Base-by-base conservation (phyloP, 345 rosid species). In the Aquilaria yunnanensis region DNA sequence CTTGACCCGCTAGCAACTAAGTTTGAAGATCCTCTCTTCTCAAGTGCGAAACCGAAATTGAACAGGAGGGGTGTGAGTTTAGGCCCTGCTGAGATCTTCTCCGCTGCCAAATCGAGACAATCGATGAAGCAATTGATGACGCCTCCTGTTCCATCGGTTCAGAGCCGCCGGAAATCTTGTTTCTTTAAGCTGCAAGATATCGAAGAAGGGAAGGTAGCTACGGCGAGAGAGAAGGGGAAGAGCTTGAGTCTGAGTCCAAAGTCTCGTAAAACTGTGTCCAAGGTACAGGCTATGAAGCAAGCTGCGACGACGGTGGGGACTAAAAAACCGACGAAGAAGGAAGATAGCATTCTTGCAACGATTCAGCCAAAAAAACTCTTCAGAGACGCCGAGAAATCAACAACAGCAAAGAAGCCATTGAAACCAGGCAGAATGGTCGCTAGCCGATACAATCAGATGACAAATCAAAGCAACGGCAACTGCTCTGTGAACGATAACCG, bases 351-450 rank as follows among this genome's bases (percentile, higher is more conserved):
- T 63, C 68, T 86, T 14, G 63, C 72, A 3, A 60, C 69, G 9
- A 90, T 94, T 45, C 99, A 85, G 66, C 99, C 99, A 0, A 90
- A 84, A 72, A 84, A 49, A 32, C 86, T 94, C 0, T 94, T 94
- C 76, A 86, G 70, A 80, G 97, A 90, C 11, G 95, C 84, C 2
- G 97, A 85, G 47, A 94, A 80, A 70, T 70, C 86, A 7, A 77
- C 29, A 37, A 49, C 85, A 3, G 70, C 56, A 2, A 83, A 80
- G 80, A 94, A 88, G 50, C 72, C 77, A 2, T 49, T 70, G 70
- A 90, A 85, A 59, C 82, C 87, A 2, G 96, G 99, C 0, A 81
- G 96, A 59, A 57, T 83, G 13, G 89, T 94, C 9, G 78, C 93
- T 0, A 90, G 99, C 62, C 74, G 97, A 68, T 94, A 90, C 70